Evolutionary conservation across 192 early-diverging fungal genomes (phyloP).

Genomic region (Podila clonocystis): DNA sequence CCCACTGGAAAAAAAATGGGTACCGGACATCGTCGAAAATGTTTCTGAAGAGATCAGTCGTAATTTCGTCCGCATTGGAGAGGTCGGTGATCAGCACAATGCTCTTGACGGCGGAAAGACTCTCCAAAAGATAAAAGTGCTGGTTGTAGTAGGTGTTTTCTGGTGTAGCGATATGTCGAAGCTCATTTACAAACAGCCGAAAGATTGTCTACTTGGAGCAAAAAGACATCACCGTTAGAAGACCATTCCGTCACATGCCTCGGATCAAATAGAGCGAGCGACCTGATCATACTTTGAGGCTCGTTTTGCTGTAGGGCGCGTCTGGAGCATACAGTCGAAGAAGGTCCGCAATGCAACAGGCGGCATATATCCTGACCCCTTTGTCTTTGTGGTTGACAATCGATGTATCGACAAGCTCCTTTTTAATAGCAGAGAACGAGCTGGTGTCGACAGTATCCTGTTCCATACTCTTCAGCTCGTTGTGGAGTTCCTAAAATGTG

Average conservation of each 20-base stretch:
- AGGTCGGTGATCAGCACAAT: slow-evolving; percentile 85
- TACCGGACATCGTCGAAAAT: slow-evolving; percentile 78
- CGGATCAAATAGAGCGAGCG: neutral
- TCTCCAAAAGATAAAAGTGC: slow-evolving; percentile 90
- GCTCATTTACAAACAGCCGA: slow-evolving; percentile 81
- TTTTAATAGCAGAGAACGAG: slow-evolving; percentile 72
- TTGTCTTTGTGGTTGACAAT: slow-evolving; percentile 84
- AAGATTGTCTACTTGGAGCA: slow-evolving; percentile 72
- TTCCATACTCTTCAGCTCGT: slow-evolving; percentile 74
- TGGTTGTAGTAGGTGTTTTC: slow-evolving; percentile 73
- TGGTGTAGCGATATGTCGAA: slow-evolving; percentile 69
- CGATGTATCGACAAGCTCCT: slow-evolving; percentile 72
- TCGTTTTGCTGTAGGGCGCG: slow-evolving; percentile 82
- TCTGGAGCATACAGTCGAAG: slow-evolving; percentile 94
- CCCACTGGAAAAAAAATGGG: no score
- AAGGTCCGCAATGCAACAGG: slow-evolving; percentile 93
- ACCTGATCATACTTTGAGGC: slow-evolving; percentile 71
- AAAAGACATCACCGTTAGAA: neutral
- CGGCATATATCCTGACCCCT: slow-evolving; percentile 74
- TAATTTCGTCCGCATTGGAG: slow-evolving; percentile 78
- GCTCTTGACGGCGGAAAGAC: slow-evolving; percentile 84
- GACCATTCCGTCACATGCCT: neutral
- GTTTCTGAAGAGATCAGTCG: slow-evolving; percentile 73
- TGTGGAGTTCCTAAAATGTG: slow-evolving; percentile 74
- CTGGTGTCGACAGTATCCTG: slow-evolving; percentile 79